These are phyloP conservation scores for Boletus rubropictus DNA, from an alignment of 768 basidiomycete species.

Conservation along the genomic window DNA sequence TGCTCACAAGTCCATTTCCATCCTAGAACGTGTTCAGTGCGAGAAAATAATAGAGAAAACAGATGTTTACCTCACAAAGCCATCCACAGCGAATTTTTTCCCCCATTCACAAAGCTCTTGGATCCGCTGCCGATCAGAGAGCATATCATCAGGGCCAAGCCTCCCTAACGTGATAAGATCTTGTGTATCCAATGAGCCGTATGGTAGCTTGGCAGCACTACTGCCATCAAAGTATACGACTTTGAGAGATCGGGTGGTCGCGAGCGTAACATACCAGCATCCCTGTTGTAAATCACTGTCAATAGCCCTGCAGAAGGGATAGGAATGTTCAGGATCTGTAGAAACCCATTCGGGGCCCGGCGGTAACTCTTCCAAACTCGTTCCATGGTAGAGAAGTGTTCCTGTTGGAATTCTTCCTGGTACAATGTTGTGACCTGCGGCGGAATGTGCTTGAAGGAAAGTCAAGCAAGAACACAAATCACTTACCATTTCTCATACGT, in stretches of 20 bases:
- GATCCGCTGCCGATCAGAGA: slow-evolving; percentile 35
- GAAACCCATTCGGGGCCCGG: slow-evolving; percentile 30
- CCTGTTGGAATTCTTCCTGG: slow-evolving; percentile 32
- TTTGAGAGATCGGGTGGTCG: slow-evolving; percentile 31
- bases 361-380: slow-evolving; percentile 19
- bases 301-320: slow-evolving; percentile 31
- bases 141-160: slow-evolving; percentile 27
- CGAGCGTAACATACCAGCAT: slow-evolving; percentile 19
- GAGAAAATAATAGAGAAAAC: background rate
- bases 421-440: slow-evolving; percentile 22
- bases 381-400: slow-evolving; percentile 35
- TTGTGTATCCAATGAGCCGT: slow-evolving; percentile 42
- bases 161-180: slow-evolving; percentile 8
- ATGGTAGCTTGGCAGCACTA: slow-evolving; percentile 40
- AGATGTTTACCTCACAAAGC: slow-evolving; percentile 36
- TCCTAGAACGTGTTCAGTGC: slow-evolving; percentile 13
- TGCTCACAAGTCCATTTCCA: slow-evolving; percentile 31
- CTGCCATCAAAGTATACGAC: slow-evolving; percentile 50
- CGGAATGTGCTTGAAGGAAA: slow-evolving; percentile 11
- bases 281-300: background rate
- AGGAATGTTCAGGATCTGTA: slow-evolving; percentile 34
- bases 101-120: slow-evolving; percentile 41
- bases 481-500: slow-evolving; percentile 40
- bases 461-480: slow-evolving; percentile 5
- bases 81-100: slow-evolving; percentile 37